Evolutionary conservation across 2,329 filamentous ascomycete genomes (phyloP).

Genomic region (Ilyonectria sp.): DNA sequence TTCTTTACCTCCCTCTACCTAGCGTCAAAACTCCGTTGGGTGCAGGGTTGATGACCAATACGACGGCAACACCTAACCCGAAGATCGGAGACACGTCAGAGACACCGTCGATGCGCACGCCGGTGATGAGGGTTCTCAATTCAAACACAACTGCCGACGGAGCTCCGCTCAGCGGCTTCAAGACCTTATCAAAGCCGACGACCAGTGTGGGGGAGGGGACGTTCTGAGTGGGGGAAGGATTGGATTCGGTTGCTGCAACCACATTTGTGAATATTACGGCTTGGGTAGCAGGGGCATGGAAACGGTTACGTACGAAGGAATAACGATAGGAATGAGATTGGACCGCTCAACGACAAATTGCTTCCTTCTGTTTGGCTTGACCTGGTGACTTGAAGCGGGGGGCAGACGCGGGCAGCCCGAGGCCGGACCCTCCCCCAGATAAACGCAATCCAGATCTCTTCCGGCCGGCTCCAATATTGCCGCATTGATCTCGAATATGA

Average conservation of each 20-base stretch:
- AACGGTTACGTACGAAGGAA: conserved; percentile 31
- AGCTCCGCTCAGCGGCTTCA: conserved; percentile 42
- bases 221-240: conserved; percentile 16
- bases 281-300: conserved; percentile 22
- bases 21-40: conserved; percentile 2
- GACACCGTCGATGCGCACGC: conserved; percentile 17
- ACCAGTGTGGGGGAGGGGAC: conserved; percentile 35
- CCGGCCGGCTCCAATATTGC: conserved; percentile 19
- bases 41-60: conserved; percentile 5
- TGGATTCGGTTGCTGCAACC: conserved; percentile 12
- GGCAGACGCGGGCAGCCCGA: conserved; percentile 22
- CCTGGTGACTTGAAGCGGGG: conserved; percentile 11
- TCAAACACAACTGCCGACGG: conserved; percentile 25
- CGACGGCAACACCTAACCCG: conserved; percentile 1
- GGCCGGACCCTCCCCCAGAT: conserved; percentile 27
- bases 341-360: conserved; percentile 1
- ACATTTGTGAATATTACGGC: conserved; percentile 18
- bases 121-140: conserved; percentile 4
- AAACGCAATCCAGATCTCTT: conserved; percentile 7
- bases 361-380: conserved; percentile 10
- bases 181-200: conserved; percentile 43
- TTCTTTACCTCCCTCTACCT: conserved; percentile 27
- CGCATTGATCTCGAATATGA: conserved; percentile 26
- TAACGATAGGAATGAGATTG: conserved; percentile 16
- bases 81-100: conserved; percentile 13